Conservation (phyloP, 1,284 basidiomycete species). For the Naganishia sp. region DNA sequence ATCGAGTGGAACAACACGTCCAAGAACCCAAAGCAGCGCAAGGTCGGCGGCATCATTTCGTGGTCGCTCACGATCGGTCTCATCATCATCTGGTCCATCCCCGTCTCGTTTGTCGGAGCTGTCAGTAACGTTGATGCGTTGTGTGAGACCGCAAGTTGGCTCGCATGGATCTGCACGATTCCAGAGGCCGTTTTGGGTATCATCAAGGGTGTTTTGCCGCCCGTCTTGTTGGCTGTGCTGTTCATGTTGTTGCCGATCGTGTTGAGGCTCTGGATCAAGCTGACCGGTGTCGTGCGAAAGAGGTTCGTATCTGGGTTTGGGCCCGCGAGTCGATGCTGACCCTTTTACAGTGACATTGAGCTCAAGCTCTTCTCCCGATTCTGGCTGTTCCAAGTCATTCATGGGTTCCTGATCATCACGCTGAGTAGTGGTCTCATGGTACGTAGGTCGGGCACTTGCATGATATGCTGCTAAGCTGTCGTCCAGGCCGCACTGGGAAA, state of each 20-base stretch:
- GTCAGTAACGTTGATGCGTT: constrained; percentile 79
- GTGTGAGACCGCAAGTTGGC: constrained; percentile 66
- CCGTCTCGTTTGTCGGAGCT: constrained; percentile 78
- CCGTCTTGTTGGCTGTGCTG: constrained; percentile 79
- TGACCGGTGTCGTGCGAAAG: constrained; percentile 54
- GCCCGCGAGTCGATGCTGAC: constrained; percentile 46
- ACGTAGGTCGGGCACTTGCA: neutral
- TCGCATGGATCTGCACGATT: constrained; percentile 78
- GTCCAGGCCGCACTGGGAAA: constrained; percentile 60
- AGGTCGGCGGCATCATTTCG: constrained; percentile 55
- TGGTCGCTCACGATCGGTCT: constrained; percentile 59
- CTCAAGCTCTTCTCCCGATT: constrained; percentile 86
- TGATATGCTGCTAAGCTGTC: neutral
- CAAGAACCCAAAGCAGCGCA: constrained; percentile 59
- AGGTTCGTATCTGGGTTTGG: constrained; percentile 40
- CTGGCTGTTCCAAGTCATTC: constrained; percentile 88
- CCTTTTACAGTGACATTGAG: constrained; percentile 68
- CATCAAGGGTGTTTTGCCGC: constrained; percentile 85
- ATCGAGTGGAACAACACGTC: constrained; percentile 80
- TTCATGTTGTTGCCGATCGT: constrained; percentile 90
- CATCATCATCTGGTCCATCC: constrained; percentile 59
- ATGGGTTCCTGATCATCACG: constrained; percentile 87
- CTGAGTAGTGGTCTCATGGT: constrained; percentile 73
- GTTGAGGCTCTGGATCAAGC: constrained; percentile 57
- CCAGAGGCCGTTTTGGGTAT: constrained; percentile 65